Evolutionary conservation across 768 basidiomycete genomes (phyloP).

Genomic region (Peribolospora kevripleyi): DNA sequence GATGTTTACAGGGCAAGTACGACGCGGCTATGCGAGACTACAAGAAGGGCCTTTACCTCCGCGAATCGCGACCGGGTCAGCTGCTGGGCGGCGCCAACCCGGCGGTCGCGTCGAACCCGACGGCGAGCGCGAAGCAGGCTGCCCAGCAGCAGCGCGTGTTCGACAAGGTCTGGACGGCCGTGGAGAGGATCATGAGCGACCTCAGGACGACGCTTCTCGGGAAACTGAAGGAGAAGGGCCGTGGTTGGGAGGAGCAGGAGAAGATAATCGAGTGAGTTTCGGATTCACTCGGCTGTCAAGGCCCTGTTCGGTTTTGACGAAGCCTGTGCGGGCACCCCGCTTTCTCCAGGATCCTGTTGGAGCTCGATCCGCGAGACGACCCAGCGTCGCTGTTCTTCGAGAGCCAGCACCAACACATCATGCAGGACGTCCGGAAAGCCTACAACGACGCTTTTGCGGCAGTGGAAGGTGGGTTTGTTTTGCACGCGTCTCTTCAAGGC

Average conservation of each 20-base stretch:
- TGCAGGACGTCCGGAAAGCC: slow-evolving; percentile 44
- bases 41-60: slow-evolving; percentile 79
- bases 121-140: slow-evolving; percentile 33
- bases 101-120: neutral
- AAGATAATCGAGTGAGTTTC: slow-evolving; percentile 70
- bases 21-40: slow-evolving; percentile 85
- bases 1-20: slow-evolving; percentile 49
- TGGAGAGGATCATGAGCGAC: slow-evolving; percentile 82
- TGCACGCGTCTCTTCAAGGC: no score
- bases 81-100: slow-evolving; percentile 24
- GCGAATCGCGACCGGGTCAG: slow-evolving; percentile 72
- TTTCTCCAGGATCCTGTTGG: slow-evolving; percentile 47
- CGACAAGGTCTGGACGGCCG: slow-evolving; percentile 84
- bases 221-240: slow-evolving; percentile 54
- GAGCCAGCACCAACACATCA: slow-evolving; percentile 64
- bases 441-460: slow-evolving; percentile 31
- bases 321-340: neutral
- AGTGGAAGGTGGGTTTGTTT: slow-evolving; percentile 26
- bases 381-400: slow-evolving; percentile 93
- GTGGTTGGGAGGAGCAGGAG: slow-evolving; percentile 79
- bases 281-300: neutral
- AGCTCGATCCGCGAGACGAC: slow-evolving; percentile 64
- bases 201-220: slow-evolving; percentile 53
- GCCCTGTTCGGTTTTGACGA: neutral
- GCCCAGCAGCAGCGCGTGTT: slow-evolving; percentile 73